Conservation (phyloP, 1,139 yeast species). For the Blastobotrys apis region DNA sequence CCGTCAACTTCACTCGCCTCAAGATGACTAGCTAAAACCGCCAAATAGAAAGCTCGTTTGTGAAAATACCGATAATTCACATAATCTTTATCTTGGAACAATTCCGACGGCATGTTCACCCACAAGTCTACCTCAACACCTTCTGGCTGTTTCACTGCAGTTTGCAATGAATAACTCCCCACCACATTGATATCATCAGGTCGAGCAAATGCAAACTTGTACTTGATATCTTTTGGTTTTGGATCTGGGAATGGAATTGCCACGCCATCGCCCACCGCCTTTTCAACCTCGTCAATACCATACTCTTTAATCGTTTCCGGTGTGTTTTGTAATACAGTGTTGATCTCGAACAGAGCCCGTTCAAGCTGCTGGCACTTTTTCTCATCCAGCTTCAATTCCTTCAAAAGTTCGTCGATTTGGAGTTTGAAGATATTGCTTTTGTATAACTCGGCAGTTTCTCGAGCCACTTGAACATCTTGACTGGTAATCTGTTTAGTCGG, state of each 20-base stretch:
- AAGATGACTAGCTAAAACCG: constrained; percentile 66
- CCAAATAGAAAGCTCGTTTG: constrained; percentile 82
- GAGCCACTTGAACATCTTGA: constrained; percentile 83
- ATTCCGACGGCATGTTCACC: constrained; percentile 69
- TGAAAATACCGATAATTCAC: constrained; percentile 85
- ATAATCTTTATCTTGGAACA: constrained; percentile 84
- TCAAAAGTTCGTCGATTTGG: constrained; percentile 85
- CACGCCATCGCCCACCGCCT: constrained; percentile 46
- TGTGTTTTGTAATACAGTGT: constrained; percentile 61
- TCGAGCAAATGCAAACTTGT: constrained; percentile 61
- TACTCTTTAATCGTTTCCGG: constrained; percentile 54
- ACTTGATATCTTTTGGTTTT: constrained; percentile 65
- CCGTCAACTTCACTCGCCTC: constrained; percentile 37
- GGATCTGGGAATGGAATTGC: constrained; percentile 88
- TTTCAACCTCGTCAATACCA: constrained; percentile 48
- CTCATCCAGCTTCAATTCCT: constrained; percentile 73
- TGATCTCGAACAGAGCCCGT: constrained; percentile 69
- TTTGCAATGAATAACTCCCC: constrained; percentile 85
- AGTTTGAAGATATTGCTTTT: constrained; percentile 91
- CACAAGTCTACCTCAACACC: constrained; percentile 72
- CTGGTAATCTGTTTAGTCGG: constrained; percentile 46
- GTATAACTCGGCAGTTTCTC: constrained; percentile 91
- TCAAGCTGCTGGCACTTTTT: constrained; percentile 63
- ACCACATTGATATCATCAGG: constrained; percentile 77
- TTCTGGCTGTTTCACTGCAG: constrained; percentile 62